Percentiles rank a stretch among this genome's conserved stretches.
Conservation (phyloP, 208 protist species). For the Leishmania guyanensis region DNA sequence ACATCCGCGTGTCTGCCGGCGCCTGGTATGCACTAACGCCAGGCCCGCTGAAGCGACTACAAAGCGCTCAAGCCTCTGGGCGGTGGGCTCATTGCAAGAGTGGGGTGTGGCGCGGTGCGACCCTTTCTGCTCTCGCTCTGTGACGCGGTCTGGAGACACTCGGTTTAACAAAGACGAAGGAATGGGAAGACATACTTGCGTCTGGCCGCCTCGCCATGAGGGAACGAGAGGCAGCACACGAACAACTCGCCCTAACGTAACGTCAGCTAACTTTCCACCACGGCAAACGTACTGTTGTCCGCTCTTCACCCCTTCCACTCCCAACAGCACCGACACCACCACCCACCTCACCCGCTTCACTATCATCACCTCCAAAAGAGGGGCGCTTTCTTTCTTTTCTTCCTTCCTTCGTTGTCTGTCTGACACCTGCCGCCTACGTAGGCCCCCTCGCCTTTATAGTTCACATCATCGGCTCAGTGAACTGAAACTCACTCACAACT, state of each 20-base stretch:
- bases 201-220: not conserved
- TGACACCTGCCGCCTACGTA: not conserved
- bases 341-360: not conserved
- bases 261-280: too few species aligned
- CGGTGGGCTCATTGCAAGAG: constrained; percentile 28
- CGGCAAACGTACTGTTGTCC: not conserved
- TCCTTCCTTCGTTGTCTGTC: not conserved
- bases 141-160: not conserved
- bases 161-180: not conserved
- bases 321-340: not conserved
- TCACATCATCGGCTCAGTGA: too few species aligned
- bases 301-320: not conserved
- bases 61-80: constrained; percentile 31
- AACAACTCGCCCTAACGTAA: not conserved
- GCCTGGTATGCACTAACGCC: constrained; percentile 34
- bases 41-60: constrained; percentile 16
- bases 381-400: not conserved
- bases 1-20: constrained; percentile 34
- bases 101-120: constrained; percentile 17
- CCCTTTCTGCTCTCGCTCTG: constrained; percentile 6
- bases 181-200: not conserved
- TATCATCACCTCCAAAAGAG: not conserved
- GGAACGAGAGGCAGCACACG: not conserved
- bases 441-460: not conserved
- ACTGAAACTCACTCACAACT: too few species aligned